Evolutionary conservation across 768 basidiomycete genomes (phyloP).

Genomic region (Terana coerulea): DNA sequence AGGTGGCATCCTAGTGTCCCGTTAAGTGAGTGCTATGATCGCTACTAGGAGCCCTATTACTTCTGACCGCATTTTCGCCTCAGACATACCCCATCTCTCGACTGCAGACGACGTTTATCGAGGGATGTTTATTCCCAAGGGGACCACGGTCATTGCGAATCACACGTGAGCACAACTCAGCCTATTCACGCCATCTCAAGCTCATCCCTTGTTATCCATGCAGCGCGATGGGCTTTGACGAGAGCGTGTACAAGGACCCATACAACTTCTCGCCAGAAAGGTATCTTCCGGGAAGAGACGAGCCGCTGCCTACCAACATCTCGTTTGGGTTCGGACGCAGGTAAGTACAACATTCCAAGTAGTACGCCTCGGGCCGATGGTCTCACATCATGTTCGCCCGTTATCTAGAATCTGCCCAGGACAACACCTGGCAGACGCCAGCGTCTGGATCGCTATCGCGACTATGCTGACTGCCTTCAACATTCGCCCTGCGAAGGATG

Average conservation of each 20-base stretch:
- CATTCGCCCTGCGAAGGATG: not conserved
- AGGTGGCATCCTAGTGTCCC: slow-evolving; percentile 18
- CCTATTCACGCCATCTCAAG: no score
- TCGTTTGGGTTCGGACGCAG: slow-evolving; percentile 13
- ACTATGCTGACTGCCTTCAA: slow-evolving; percentile 20
- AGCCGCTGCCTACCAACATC: not conserved
- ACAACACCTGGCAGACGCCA: slow-evolving; percentile 18
- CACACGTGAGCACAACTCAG: slow-evolving; percentile 30
- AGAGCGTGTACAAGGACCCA: slow-evolving; percentile 28
- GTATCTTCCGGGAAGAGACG: slow-evolving; percentile 2
- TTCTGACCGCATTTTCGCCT: no score
- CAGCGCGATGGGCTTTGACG: slow-evolving; percentile 21
- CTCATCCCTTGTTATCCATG: no score
- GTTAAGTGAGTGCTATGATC: no score
- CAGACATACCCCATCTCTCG: slow-evolving; percentile 37
- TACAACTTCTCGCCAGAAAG: slow-evolving; percentile 21
- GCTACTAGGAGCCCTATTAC: no score
- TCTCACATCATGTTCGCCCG: no score
- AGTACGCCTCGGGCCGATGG: no score
- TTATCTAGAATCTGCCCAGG: slow-evolving; percentile 21
- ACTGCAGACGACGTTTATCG: slow-evolving; percentile 38
- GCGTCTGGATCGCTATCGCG: slow-evolving; percentile 19
- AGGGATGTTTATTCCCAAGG: slow-evolving; percentile 38
- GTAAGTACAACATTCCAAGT: not conserved
- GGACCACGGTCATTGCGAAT: slow-evolving; percentile 38